phyloP scores from a whole-genome alignment of 2,329 filamentous ascomycete genomes.

The Sporothrix phasma region DNA sequence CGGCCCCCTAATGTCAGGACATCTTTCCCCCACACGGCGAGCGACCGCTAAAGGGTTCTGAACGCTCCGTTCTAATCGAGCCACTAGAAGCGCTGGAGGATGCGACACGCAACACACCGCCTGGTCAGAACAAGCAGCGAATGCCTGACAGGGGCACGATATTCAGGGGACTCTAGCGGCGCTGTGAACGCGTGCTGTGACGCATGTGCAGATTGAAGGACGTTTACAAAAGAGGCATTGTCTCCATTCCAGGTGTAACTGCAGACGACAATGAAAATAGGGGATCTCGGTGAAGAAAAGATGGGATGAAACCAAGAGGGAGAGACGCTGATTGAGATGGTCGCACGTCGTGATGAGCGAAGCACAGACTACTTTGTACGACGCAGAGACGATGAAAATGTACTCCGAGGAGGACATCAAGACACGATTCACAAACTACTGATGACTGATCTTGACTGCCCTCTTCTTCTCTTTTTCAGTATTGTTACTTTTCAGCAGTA shows the following conservation, averaged over 20 bases:
- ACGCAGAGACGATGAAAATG: no score
- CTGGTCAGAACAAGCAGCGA: neutral
- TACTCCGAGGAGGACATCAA: no score
- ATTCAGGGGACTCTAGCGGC: neutral
- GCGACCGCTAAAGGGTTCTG: neutral
- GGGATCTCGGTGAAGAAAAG: neutral
- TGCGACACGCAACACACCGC: neutral
- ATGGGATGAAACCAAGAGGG: neutral
- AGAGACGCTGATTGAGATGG: neutral
- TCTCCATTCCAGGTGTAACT: slow-evolving; percentile 1
- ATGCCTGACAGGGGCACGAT: neutral
- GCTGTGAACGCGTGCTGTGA: neutral
- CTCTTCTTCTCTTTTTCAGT: no score
- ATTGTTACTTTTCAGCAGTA: no score
- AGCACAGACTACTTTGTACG: no score
- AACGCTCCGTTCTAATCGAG: neutral
- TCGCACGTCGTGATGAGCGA: no score
- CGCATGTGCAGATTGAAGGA: neutral
- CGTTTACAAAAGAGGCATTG: neutral
- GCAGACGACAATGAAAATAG: neutral
- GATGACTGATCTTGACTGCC: no score
- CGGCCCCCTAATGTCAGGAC: no score
- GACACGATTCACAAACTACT: no score
- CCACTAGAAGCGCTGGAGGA: neutral
- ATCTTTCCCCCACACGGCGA: neutral